These are phyloP conservation scores for Gracilaria domingensis DNA, from an alignment of 23 red algal genomes.

Conservation along the genomic window DNA sequence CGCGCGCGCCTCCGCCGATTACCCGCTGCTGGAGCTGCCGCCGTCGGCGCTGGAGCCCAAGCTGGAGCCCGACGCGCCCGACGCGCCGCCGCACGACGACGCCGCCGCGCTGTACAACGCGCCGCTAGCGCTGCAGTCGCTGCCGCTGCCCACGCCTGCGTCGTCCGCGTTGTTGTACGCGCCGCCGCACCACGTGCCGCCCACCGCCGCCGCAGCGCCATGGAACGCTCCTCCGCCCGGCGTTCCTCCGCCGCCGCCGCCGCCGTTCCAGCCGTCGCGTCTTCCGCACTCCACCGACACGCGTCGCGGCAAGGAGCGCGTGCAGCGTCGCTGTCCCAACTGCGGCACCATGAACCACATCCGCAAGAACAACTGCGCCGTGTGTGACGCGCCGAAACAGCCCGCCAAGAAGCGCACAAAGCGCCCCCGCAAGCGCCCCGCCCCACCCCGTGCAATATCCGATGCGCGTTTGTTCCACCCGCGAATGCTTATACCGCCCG, in stretches of 20 bases:
- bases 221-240: not conserved
- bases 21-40: slow-evolving; percentile 2
- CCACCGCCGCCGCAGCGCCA: too few relatives aligned
- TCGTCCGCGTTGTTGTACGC: not conserved
- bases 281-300: not conserved
- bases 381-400: too few relatives aligned
- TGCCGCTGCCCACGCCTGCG: too few relatives aligned
- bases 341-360: too few relatives aligned
- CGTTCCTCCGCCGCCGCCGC: slow-evolving; percentile 2
- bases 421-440: too few relatives aligned
- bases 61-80: too few relatives aligned
- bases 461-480: slow-evolving; percentile 8
- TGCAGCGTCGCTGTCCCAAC: too few relatives aligned
- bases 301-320: too few relatives aligned
- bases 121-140: too few relatives aligned
- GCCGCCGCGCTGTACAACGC: not conserved
- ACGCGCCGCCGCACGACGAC: slow-evolving; percentile 8
- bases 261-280: not conserved
- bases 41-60: not conserved
- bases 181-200: not conserved
- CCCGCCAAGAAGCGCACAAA: too few relatives aligned
- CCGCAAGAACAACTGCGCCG: too few relatives aligned
- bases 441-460: not conserved
- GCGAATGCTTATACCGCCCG: not conserved
- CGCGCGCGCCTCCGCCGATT: not conserved